These are phyloP conservation scores for Ceratocystis lukuohia DNA, from an alignment of 2,329 filamentous ascomycete species.

Conservation along the genomic window DNA sequence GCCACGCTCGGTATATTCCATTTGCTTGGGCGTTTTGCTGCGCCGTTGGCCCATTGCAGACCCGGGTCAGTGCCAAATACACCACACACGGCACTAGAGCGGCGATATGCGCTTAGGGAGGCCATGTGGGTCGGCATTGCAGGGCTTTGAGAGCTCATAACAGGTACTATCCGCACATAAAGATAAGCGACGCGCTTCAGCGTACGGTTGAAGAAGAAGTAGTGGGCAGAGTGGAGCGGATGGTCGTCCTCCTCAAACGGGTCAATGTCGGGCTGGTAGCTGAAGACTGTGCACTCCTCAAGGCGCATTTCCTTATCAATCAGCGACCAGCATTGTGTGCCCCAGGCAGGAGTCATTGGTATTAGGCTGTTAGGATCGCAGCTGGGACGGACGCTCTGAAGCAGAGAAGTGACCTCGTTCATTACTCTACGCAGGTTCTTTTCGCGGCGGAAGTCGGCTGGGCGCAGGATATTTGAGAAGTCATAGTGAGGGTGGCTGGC, in stretches of 20 bases:
- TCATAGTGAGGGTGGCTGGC: conserved; percentile 87
- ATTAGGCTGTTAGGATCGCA: conserved; percentile 27
- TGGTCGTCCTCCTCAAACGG: conserved; percentile 86
- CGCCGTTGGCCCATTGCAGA: background rate
- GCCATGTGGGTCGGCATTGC: conserved; percentile 27
- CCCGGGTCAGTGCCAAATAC: conserved; percentile 5
- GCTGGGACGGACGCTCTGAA: conserved; percentile 68
- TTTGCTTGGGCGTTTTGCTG: conserved; percentile 9
- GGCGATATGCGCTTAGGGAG: conserved; percentile 7
- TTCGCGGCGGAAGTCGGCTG: conserved; percentile 80
- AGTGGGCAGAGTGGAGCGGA: conserved; percentile 88
- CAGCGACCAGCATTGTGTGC: conserved; percentile 78
- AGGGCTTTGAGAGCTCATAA: conserved; percentile 52
- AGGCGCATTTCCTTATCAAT: conserved; percentile 93
- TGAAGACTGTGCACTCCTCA: conserved; percentile 77
- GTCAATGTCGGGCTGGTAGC: conserved; percentile 78
- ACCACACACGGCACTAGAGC: conserved; percentile 5
- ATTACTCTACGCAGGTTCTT: conserved; percentile 67
- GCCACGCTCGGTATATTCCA: conserved; percentile 4
- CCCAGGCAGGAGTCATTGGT: conserved; percentile 44
- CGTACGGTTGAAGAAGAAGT: conserved; percentile 93
- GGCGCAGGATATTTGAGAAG: conserved; percentile 82
- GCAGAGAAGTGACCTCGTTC: conserved; percentile 71
- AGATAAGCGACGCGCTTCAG: conserved; percentile 89
- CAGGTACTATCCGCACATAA: conserved; percentile 77